Evolutionary conservation across 345 rosid species (phyloP).

Genomic region (Populus nigra): DNA sequence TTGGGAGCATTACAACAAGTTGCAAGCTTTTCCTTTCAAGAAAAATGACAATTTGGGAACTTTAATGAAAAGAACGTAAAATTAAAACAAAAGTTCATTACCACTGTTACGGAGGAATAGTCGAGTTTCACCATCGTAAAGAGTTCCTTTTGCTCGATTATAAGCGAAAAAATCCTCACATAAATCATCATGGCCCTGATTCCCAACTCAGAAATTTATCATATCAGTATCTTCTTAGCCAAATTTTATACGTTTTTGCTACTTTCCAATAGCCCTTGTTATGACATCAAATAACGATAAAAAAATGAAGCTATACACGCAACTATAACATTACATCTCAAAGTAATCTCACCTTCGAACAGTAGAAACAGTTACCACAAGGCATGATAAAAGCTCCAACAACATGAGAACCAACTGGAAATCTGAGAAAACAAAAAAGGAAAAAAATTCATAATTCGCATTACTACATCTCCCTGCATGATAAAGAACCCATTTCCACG

Average conservation of each 20-base stretch:
- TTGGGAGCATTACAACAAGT: no score
- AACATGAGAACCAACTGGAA: slow-evolving; percentile 84
- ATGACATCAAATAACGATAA: background rate
- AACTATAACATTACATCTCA: background rate
- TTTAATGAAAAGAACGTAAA: no score
- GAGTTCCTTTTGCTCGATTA: slow-evolving; percentile 96
- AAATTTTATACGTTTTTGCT: background rate
- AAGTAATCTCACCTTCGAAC: slow-evolving; percentile 60
- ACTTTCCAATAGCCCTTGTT: no score
- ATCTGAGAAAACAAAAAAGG: slow-evolving; percentile 33
- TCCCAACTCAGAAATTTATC: slow-evolving; percentile 13
- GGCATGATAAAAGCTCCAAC: slow-evolving; percentile 99
- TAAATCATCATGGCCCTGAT: slow-evolving; percentile 95
- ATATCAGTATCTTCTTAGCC: background rate
- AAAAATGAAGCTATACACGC: background rate
- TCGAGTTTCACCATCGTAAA: slow-evolving; percentile 94
- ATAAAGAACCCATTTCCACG: background rate
- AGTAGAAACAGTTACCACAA: slow-evolving; percentile 83
- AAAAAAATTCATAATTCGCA: background rate
- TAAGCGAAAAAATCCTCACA: slow-evolving; percentile 95
- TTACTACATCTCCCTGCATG: background rate
- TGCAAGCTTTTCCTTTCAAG: no score
- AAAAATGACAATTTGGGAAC: no score
- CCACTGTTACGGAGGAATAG: slow-evolving; percentile 71
- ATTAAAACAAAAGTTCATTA: slow-evolving; percentile 15